phyloP scores from a whole-genome alignment of 2,329 filamentous ascomycete species.

The Fusarium piperis region DNA sequence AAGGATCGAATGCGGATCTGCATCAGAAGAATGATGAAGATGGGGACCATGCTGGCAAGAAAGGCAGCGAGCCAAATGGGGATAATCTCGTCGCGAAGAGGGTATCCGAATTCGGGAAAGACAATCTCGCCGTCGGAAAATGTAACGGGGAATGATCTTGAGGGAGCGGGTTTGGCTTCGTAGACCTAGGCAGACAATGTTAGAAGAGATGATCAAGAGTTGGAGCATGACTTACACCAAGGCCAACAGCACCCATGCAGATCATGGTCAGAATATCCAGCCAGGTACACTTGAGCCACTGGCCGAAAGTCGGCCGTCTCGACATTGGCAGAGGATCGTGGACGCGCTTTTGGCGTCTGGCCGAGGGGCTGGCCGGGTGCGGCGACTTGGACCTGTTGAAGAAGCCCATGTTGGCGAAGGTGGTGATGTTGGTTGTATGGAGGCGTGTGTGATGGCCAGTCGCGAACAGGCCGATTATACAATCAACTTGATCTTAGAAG shows the following conservation, averaged over 20 bases:
- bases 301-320: constrained; percentile 68
- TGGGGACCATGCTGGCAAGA: constrained; percentile 71
- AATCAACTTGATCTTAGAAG: not conserved
- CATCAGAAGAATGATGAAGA: constrained; percentile 70
- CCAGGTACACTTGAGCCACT: constrained; percentile 75
- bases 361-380: constrained; percentile 5
- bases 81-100: constrained; percentile 74
- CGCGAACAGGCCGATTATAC: not conserved
- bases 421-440: not conserved
- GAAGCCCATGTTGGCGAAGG: constrained; percentile 22
- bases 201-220: not conserved
- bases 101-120: constrained; percentile 76
- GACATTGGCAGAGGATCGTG: constrained; percentile 51
- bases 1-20: constrained; percentile 75
- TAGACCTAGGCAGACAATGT: constrained; percentile 59
- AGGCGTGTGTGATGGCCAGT: not conserved
- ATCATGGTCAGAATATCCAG: constrained; percentile 75
- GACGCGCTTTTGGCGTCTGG: constrained; percentile 16
- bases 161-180: constrained; percentile 70
- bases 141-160: constrained; percentile 74
- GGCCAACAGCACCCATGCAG: constrained; percentile 70
- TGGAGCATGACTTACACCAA: constrained; percentile 63
- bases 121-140: constrained; percentile 75
- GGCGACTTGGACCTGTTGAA: constrained; percentile 28
- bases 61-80: constrained; percentile 77